These are phyloP conservation scores for Marasmius sp. DNA, from an alignment of 1,284 basidiomycete species.

Conservation along the genomic window DNA sequence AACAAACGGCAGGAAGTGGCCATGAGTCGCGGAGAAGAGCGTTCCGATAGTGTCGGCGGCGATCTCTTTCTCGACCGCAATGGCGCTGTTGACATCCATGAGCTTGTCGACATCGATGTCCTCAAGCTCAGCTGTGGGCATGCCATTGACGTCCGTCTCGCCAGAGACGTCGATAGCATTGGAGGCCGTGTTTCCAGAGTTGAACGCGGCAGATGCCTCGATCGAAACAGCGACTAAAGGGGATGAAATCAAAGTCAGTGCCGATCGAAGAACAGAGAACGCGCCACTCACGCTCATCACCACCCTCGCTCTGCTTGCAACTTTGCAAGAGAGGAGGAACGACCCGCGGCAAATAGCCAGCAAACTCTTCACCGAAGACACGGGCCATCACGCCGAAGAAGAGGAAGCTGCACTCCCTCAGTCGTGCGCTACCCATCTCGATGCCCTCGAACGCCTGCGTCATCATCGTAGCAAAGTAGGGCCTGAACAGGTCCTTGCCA, in stretches of 20 bases:
- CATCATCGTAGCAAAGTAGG: conserved; percentile 97
- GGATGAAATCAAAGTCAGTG: neutral
- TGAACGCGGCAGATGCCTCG: conserved; percentile 58
- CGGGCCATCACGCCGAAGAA: conserved; percentile 98
- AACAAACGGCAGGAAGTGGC: conserved; percentile 89
- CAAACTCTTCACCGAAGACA: conserved; percentile 95
- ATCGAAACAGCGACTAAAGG: conserved; percentile 48
- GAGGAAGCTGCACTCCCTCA: conserved; percentile 96
- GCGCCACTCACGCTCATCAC: conserved; percentile 57
- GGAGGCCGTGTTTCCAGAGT: conserved; percentile 70
- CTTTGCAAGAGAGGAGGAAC: conserved; percentile 86
- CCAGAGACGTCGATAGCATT: conserved; percentile 65
- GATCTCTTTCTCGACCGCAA: conserved; percentile 99
- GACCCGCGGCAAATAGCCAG: conserved; percentile 83
- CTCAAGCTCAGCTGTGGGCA: conserved; percentile 74
- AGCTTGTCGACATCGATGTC: conserved; percentile 84
- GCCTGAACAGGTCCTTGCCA: conserved; percentile 91
- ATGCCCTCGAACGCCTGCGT: conserved; percentile 91
- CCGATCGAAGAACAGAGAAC: neutral
- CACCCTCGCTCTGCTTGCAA: conserved; percentile 84
- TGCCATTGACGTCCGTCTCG: conserved; percentile 52
- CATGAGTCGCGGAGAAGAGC: conserved; percentile 82
- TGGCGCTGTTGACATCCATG: conserved; percentile 92
- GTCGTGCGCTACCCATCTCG: conserved; percentile 82
- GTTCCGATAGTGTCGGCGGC: conserved; percentile 96